Base-by-base conservation (phyloP, 2,329 filamentous ascomycete species). In the Diaporthe capsici region DNA sequence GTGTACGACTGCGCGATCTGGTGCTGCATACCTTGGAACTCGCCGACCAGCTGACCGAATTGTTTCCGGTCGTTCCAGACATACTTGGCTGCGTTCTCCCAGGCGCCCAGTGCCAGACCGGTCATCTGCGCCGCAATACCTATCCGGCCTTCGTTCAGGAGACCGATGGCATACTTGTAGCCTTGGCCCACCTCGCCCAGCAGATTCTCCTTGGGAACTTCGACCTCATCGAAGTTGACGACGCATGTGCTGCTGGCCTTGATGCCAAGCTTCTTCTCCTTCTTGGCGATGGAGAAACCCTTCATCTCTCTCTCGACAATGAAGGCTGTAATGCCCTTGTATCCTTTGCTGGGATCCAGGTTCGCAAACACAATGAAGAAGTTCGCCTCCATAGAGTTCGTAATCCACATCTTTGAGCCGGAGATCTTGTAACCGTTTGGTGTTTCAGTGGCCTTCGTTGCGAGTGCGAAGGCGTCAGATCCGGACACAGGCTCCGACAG, bases 351-450 rank as follows among this genome's bases (percentile, higher is more conserved):
- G 0, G 94, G 96, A 83, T 98, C 93, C 53, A 99, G 88, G 86
- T 98, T 99, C 82, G 97, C 97, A 83, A 99, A 99, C 75, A 99
- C 97, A 82, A 99, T 96, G 87, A 98, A 99, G 88, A 98, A 93
- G 76, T 92, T 92, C 28, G 97, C 94, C 87, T 99, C 97, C 87
- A 96, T 93, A 70, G 94, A 94, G 89, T 99, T 99, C 78, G 97
- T 99, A 86, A 99, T 99, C 97, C 97, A 99, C 97, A 99, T 99
- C 91, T 99, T 99, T 85, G 92, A 92, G 68, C 97, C 97, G 77
- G 92, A 94, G 85, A 99, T 94, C 85, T 90, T 93, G 88, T 96
- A 99, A 47, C 96, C 95, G 78, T 92, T 90, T 31, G 92, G 89
- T 0, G 95, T 97, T 88, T 96, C 94, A 75, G 91, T 92, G 58